phyloP scores from a whole-genome alignment of 2,329 filamentous ascomycete species.

The Chaetomiaceae sp. region DNA sequence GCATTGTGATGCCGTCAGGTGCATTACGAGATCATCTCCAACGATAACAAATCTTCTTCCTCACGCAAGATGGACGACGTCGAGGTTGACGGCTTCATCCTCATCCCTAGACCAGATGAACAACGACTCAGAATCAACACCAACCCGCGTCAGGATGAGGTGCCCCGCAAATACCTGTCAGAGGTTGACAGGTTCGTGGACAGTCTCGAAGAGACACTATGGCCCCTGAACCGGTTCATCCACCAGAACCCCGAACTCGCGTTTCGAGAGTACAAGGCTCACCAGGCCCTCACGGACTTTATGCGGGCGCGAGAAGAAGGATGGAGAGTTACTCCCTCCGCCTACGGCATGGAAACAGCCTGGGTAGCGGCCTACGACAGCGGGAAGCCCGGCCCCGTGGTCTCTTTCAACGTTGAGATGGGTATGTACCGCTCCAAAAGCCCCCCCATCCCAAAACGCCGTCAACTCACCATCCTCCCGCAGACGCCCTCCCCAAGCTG shows the following conservation, averaged over 20 bases:
- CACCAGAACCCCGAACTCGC: constrained; percentile 6
- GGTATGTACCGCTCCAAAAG: too few species aligned
- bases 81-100: constrained; percentile 3
- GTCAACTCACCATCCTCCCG: background rate
- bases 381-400: background rate
- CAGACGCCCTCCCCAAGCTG: constrained; percentile 3
- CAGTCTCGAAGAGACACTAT: background rate
- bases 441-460: too few species aligned
- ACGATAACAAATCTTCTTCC: too few species aligned
- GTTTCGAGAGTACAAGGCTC: constrained; percentile 7
- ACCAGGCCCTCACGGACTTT: constrained; percentile 2
- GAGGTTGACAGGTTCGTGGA: background rate
- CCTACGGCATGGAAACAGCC: constrained; percentile 9
- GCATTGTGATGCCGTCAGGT: too few species aligned
- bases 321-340: constrained; percentile 2
- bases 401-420: constrained; percentile 11
- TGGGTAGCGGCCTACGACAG: constrained; percentile 8
- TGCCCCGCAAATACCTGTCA: background rate
- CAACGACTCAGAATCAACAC: background rate
- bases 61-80: too few species aligned
- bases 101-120: background rate
- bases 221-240: constrained; percentile 3
- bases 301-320: background rate
- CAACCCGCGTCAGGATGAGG: background rate
- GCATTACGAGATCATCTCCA: too few species aligned